Evolutionary conservation across 179 eudicot genomes (phyloP).

Genomic region (Pouteria campechiana): DNA sequence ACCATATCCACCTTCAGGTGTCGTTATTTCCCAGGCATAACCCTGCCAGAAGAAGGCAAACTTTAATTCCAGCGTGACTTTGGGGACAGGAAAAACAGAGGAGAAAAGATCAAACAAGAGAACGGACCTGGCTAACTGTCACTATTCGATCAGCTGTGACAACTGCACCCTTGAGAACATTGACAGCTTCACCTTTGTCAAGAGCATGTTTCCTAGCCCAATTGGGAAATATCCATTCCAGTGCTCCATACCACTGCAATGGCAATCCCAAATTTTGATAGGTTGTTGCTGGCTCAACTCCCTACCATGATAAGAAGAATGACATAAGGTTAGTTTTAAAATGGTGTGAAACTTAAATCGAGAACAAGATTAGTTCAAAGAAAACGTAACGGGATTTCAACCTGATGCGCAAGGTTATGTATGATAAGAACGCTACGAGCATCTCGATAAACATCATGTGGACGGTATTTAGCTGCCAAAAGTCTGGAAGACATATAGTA

Average conservation of each 20-base stretch:
- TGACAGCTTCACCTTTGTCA: constrained; percentile 97
- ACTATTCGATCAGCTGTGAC: constrained; percentile 87
- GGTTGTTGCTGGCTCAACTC: constrained; percentile 88
- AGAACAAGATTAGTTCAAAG: too few species aligned
- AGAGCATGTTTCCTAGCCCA: constrained; percentile 99
- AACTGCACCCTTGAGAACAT: constrained; percentile 84
- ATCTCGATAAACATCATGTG: constrained; percentile 93
- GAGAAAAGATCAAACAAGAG: too few species aligned
- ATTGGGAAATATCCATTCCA: constrained; percentile 93
- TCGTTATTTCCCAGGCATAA: constrained; percentile 94
- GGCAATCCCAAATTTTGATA: constrained; percentile 79
- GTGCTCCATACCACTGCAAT: constrained; percentile 78
- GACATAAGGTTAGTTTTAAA: too few species aligned
- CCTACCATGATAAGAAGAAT: constrained; percentile 29
- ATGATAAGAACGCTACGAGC: constrained; percentile 73
- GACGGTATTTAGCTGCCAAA: constrained; percentile 91
- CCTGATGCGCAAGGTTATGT: constrained; percentile 97
- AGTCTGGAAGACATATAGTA: constrained; percentile 34
- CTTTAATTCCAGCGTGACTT: not conserved
- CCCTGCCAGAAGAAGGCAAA: constrained; percentile 43
- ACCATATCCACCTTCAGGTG: constrained; percentile 96
- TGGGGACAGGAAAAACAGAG: not conserved
- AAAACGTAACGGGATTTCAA: too few species aligned
- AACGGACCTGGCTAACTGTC: constrained; percentile 98
- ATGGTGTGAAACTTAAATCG: too few species aligned